Evolutionary conservation across 441 rosid species (phyloP).

Genomic region (Arabidopsis lyrata): DNA sequence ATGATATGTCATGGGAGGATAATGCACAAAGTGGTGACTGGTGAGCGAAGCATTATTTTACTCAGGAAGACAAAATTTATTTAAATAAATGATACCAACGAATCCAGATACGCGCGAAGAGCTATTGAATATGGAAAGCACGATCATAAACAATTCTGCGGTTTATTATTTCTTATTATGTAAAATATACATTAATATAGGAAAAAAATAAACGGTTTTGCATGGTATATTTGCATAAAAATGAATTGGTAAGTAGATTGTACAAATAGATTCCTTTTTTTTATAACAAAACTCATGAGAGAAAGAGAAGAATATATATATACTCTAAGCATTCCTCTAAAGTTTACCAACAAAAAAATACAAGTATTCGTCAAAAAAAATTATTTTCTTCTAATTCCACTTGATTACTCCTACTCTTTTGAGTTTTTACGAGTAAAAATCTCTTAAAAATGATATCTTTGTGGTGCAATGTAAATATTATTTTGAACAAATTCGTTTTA

Average conservation of each 20-base stretch:
- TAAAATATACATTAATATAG: background rate
- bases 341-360: too few species aligned
- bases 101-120: background rate
- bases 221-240: background rate
- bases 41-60: background rate
- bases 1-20: constrained; percentile 10
- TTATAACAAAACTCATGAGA: background rate
- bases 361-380: too few species aligned
- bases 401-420: background rate
- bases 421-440: background rate
- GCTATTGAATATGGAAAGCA: constrained; percentile 29
- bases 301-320: background rate
- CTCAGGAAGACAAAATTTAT: background rate
- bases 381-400: too few species aligned
- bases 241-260: background rate
- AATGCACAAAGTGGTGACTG: constrained; percentile 9
- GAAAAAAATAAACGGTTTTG: too few species aligned
- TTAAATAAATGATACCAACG: background rate
- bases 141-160: constrained; percentile 7
- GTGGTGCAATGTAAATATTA: background rate
- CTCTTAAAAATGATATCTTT: background rate
- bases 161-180: background rate
- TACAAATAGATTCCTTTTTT: background rate
- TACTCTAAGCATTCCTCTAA: background rate
- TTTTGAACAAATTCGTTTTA: background rate